A percentile compares a stretch with the other conserved stretches of the same genome.
Conservation (phyloP, 208 protist species). For the Endotrypanum monterogeii region DNA sequence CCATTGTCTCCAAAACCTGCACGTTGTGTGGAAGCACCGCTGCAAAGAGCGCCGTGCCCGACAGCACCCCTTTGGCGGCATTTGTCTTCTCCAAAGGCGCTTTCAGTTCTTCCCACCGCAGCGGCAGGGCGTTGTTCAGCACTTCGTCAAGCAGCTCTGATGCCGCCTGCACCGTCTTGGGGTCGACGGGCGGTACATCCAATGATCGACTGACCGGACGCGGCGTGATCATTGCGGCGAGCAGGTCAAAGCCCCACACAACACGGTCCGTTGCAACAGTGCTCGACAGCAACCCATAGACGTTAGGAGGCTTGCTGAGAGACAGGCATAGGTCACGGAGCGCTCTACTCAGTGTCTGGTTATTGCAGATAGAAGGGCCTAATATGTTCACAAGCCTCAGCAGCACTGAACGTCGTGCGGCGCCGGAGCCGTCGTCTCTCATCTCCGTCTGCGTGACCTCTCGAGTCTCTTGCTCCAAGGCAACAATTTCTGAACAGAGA, state of each 20-base stretch:
- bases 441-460: neutral
- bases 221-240: constrained; percentile 1
- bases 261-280: neutral
- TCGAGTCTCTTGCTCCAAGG: neutral
- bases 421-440: neutral
- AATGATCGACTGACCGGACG: neutral
- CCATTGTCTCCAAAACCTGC: constrained; percentile 28
- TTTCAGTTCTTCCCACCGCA: constrained; percentile 53
- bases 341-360: neutral
- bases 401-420: neutral
- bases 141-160: constrained; percentile 10
- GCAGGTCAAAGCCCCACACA: constrained; percentile 11
- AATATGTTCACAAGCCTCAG: constrained; percentile 1
- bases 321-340: neutral
- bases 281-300: constrained; percentile 3
- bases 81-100: constrained; percentile 15
- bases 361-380: neutral
- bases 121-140: constrained; percentile 54
- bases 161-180: neutral
- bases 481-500: constrained; percentile 8
- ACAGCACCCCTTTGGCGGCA: constrained; percentile 31
- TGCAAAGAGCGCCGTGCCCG: constrained; percentile 27
- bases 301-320: neutral
- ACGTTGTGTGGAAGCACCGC: constrained; percentile 21
- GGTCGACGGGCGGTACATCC: neutral